Evolutionary conservation across 495 filamentous ascomycete species (phyloP).

Genomic region (Talaromyces nanjingensis): DNA sequence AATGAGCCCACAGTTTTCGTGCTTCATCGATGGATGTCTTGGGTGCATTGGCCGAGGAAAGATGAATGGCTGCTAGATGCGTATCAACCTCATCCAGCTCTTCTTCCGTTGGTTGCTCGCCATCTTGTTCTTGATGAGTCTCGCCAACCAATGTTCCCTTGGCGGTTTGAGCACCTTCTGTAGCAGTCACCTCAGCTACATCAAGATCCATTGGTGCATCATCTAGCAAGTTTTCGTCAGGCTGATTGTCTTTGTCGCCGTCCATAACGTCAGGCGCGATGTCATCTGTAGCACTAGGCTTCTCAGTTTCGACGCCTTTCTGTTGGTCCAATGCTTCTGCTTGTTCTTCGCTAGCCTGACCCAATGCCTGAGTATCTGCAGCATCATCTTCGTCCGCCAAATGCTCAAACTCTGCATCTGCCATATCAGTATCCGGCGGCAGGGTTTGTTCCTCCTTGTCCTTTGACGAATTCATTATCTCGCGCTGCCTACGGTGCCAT

Average conservation of each 20-base stretch:
- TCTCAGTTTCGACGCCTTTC: conserved; percentile 71
- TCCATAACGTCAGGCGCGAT: conserved; percentile 53
- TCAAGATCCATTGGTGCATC: conserved; percentile 41
- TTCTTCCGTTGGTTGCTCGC: conserved; percentile 47
- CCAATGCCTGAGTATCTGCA: conserved; percentile 84
- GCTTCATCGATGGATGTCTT: conserved; percentile 52
- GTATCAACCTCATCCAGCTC: conserved; percentile 65
- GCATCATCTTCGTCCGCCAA: conserved; percentile 72
- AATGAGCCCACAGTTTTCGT: conserved; percentile 73
- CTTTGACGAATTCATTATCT: conserved; percentile 65
- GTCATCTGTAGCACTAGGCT: conserved; percentile 45
- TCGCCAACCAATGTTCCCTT: conserved; percentile 9
- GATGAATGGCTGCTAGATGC: conserved; percentile 65
- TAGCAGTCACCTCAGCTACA: conserved; percentile 23
- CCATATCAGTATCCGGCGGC: conserved; percentile 57
- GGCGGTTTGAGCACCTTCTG: conserved; percentile 28
- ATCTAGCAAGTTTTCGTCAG: conserved; percentile 41
- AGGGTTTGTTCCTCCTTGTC: conserved; percentile 47
- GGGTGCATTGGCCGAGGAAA: conserved; percentile 41
- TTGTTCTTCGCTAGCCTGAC: conserved; percentile 81
- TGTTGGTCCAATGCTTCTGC: conserved; percentile 72
- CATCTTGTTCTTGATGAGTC: conserved; percentile 28
- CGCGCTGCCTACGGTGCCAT: conserved; percentile 78
- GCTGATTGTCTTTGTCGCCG: conserved; percentile 41
- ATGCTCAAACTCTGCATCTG: conserved; percentile 79